A percentile compares a stretch with the other conserved stretches of the same genome.
Evolutionary conservation across 2,329 filamentous ascomycete genomes (phyloP).

Genomic region (Penicillium concentricum): DNA sequence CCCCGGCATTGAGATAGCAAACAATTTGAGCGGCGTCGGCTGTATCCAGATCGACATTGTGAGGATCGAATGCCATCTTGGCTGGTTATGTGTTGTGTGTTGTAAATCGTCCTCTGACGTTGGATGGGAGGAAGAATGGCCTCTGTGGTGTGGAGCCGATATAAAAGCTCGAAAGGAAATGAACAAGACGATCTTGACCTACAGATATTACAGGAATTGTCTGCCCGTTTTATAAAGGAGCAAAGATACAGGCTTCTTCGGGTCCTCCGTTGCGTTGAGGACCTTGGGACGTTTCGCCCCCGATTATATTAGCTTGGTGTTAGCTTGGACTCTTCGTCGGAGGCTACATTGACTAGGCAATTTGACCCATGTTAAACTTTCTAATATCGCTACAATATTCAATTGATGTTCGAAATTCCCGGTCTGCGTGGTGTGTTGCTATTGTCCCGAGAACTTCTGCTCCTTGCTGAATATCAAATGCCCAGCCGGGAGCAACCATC

Average conservation of each 20-base stretch:
- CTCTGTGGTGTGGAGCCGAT: not conserved
- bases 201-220: not conserved
- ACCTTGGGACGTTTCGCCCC: conserved; percentile 20
- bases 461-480: not conserved
- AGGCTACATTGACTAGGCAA: not conserved
- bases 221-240: conserved; percentile 8
- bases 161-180: not conserved
- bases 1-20: conserved; percentile 49
- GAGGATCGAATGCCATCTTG: conserved; percentile 37
- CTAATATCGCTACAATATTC: too few species aligned
- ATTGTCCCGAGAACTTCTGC: not conserved
- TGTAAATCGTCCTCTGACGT: not conserved
- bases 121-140: not conserved
- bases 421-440: not conserved
- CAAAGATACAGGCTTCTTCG: not conserved
- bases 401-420: not conserved
- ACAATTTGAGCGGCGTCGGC: conserved; percentile 47
- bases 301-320: not conserved
- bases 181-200: not conserved
- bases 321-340: not conserved
- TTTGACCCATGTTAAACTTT: not conserved
- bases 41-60: conserved; percentile 45
- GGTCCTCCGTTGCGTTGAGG: conserved; percentile 13
- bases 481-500: not conserved
- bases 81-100: not conserved